Percentiles rank a stretch among this genome's conserved stretches.
Evolutionary conservation across 2,329 filamentous ascomycete genomes (phyloP).

Genomic region (Colletotrichum aenigma): DNA sequence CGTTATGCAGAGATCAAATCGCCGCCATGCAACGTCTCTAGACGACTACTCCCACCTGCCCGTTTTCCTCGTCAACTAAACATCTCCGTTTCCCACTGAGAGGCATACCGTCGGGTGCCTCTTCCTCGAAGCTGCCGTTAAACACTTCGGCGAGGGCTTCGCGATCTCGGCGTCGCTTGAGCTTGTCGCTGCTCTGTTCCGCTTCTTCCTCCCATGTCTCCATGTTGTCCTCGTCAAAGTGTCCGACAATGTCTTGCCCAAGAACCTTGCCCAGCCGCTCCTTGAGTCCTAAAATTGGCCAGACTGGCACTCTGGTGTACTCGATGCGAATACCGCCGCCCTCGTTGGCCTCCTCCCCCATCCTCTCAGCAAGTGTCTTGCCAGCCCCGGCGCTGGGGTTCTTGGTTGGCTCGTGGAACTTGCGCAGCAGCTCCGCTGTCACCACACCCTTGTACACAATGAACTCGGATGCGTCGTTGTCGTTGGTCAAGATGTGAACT

Average conservation of each 20-base stretch:
- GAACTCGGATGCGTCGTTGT: slow-evolving; percentile 52
- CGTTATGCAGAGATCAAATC: slow-evolving; percentile 16
- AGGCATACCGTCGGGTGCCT: slow-evolving; percentile 34
- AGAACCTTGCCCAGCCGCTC: slow-evolving; percentile 60
- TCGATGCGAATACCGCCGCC: slow-evolving; percentile 49
- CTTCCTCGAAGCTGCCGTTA: slow-evolving; percentile 45
- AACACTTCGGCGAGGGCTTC: slow-evolving; percentile 40
- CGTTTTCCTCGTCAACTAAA: slow-evolving; percentile 22
- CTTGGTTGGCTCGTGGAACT: slow-evolving; percentile 53
- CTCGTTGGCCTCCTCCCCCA: slow-evolving; percentile 26
- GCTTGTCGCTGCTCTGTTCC: slow-evolving; percentile 25
- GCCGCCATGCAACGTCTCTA: slow-evolving; percentile 4
- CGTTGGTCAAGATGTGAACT: slow-evolving; percentile 55
- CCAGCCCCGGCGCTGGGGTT: slow-evolving; percentile 27
- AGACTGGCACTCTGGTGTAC: slow-evolving; percentile 54
- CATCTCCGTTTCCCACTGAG: slow-evolving; percentile 41
- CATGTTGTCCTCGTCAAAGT: slow-evolving; percentile 40
- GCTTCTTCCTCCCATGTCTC: slow-evolving; percentile 49
- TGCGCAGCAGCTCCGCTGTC: slow-evolving; percentile 50
- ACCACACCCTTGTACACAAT: slow-evolving; percentile 58
- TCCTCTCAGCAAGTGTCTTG: not conserved
- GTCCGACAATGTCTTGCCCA: slow-evolving; percentile 54
- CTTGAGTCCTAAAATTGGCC: slow-evolving; percentile 59
- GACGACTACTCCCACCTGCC: slow-evolving; percentile 20
- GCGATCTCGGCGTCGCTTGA: slow-evolving; percentile 40